A percentile compares a stretch with the other conserved stretches of the same genome.
Evolutionary conservation across 2,329 filamentous ascomycete species (phyloP).

Genomic region (Apiospora koreana): DNA sequence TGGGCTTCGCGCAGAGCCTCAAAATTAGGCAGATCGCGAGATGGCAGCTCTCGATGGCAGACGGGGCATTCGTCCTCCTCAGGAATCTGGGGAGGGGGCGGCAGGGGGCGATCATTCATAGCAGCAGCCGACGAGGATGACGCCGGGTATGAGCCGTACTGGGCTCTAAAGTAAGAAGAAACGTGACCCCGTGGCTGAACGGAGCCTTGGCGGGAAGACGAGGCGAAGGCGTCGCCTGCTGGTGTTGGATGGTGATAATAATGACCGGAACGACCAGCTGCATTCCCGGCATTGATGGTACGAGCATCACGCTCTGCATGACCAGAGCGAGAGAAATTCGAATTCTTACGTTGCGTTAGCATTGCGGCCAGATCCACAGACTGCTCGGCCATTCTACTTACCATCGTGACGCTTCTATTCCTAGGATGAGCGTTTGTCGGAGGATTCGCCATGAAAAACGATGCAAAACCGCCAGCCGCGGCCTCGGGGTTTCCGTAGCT

Average conservation of each 20-base stretch:
- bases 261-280: neutral
- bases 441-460: conserved; percentile 11
- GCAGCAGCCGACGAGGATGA: conserved; percentile 42
- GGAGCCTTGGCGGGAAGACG: neutral
- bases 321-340: neutral
- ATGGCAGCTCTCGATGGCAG: conserved; percentile 71
- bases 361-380: neutral
- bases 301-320: neutral
- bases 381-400: conserved; percentile 31
- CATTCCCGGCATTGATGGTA: neutral
- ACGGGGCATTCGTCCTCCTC: conserved; percentile 82
- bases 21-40: conserved; percentile 52
- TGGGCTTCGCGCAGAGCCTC: conserved; percentile 59
- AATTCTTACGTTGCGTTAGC: neutral
- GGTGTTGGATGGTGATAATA: neutral
- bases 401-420: conserved; percentile 52
- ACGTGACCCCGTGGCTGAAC: neutral
- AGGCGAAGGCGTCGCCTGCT: neutral
- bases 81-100: conserved; percentile 51
- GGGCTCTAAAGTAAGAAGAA: neutral
- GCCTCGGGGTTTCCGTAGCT: conserved; percentile 28
- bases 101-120: conserved; percentile 33
- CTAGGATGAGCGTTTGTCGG: conserved; percentile 40
- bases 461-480: neutral
- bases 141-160: conserved; percentile 26